Conservation (phyloP, 2,329 filamentous ascomycete species). For the Westerdykella aurantiaca region DNA sequence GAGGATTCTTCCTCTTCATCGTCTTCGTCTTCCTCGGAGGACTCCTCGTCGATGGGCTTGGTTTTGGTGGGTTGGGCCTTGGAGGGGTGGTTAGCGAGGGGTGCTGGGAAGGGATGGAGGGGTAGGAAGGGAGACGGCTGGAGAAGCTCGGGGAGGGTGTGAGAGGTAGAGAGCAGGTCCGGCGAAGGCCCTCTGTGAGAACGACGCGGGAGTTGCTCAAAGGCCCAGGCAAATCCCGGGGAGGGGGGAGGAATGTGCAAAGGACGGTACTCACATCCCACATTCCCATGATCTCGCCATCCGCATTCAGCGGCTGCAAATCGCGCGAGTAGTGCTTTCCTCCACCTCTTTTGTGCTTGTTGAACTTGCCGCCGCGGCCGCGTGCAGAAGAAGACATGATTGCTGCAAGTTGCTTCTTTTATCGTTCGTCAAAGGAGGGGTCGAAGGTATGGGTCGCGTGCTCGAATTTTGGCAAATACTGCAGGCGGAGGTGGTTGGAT, state of each 20-base stretch:
- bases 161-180: neutral
- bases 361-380: constrained; percentile 86
- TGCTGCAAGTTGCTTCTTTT: constrained; percentile 12
- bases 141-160: neutral
- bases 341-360: constrained; percentile 87
- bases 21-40: constrained; percentile 30
- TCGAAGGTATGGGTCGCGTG: neutral
- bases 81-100: neutral
- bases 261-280: constrained; percentile 59
- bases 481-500: neutral
- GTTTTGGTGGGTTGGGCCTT: constrained; percentile 19
- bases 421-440: constrained; percentile 5
- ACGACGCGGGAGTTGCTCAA: constrained; percentile 2
- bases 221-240: constrained; percentile 2
- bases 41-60: constrained; percentile 50
- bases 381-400: constrained; percentile 4
- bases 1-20: constrained; percentile 42
- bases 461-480: neutral
- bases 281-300: constrained; percentile 85
- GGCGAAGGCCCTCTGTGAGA: too few species aligned
- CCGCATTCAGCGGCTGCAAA: constrained; percentile 78
- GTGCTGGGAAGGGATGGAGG: neutral
- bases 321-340: constrained; percentile 95
- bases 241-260: neutral
- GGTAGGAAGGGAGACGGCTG: neutral